Conservation (phyloP, 2,329 filamentous ascomycete genomes). For the Alternaria sp. region DNA sequence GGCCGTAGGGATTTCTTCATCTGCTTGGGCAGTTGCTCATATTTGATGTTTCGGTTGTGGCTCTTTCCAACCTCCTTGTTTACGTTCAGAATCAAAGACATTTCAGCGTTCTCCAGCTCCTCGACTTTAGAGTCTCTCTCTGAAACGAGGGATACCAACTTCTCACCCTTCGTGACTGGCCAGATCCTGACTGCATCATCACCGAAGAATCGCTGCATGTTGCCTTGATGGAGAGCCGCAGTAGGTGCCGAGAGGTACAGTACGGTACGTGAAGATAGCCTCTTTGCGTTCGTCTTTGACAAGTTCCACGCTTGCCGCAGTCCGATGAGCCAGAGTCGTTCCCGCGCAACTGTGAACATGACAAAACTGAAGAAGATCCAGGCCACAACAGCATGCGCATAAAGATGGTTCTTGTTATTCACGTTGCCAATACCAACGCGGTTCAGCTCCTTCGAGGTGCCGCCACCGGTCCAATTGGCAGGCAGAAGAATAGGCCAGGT, state of each 20-base stretch:
- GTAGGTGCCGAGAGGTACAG: slow-evolving; percentile 86
- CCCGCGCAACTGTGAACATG: slow-evolving; percentile 85
- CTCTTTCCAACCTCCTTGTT: slow-evolving; percentile 75
- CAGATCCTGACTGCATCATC: slow-evolving; percentile 82
- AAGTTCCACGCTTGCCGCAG: slow-evolving; percentile 90
- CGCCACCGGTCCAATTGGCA: slow-evolving; percentile 84
- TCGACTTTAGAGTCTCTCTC: slow-evolving; percentile 81
- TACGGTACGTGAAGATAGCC: slow-evolving; percentile 88
- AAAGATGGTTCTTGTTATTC: slow-evolving; percentile 67
- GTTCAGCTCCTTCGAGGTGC: slow-evolving; percentile 71
- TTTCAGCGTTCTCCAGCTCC: slow-evolving; percentile 85
- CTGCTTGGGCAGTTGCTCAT: slow-evolving; percentile 61
- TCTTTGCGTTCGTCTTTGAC: slow-evolving; percentile 81
- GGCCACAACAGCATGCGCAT: slow-evolving; percentile 79
- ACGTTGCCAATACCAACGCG: slow-evolving; percentile 83
- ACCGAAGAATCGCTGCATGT: slow-evolving; percentile 81
- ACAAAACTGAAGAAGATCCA: slow-evolving; percentile 89
- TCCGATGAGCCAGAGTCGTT: slow-evolving; percentile 91
- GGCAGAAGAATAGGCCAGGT: slow-evolving; percentile 92
- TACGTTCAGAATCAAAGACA: slow-evolving; percentile 80
- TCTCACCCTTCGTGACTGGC: slow-evolving; percentile 78
- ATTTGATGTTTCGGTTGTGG: slow-evolving; percentile 56
- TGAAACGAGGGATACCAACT: slow-evolving; percentile 81
- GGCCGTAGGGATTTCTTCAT: slow-evolving; percentile 69
- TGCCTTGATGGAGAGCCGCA: slow-evolving; percentile 78